phyloP scores from a whole-genome alignment of 2,329 filamentous ascomycete species.

The Teratosphaeria destructans region DNA sequence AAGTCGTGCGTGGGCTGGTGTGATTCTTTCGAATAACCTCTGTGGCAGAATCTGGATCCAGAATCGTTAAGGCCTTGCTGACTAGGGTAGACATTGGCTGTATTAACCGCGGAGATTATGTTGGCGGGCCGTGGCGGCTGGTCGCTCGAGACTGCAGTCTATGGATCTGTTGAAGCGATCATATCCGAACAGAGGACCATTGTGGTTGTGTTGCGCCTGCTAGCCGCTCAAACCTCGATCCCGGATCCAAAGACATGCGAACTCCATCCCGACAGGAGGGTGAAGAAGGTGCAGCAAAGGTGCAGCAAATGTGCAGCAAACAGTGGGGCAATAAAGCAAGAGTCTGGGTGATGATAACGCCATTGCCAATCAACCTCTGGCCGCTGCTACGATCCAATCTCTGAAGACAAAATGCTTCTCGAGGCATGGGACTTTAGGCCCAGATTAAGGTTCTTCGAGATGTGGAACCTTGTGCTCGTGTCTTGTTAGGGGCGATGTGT shows the following conservation, averaged over 20 bases:
- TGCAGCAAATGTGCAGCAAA: constrained; percentile 25
- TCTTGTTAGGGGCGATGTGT: not conserved
- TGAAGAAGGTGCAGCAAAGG: constrained; percentile 31
- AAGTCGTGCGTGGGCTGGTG: too few species aligned
- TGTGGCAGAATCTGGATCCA: too few species aligned
- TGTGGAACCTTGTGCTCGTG: constrained; percentile 12
- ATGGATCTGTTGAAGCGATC: constrained; percentile 37
- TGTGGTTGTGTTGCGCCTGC: constrained; percentile 57
- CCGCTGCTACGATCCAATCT: constrained; percentile 34
- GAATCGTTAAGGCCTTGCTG: too few species aligned
- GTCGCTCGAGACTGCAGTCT: constrained; percentile 72
- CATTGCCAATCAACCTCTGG: constrained; percentile 38
- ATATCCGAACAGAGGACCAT: constrained; percentile 3
- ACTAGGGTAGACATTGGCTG: constrained; percentile 18
- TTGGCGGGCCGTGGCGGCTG: constrained; percentile 68
- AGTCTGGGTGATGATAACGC: constrained; percentile 42
- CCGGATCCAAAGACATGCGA: constrained; percentile 52
- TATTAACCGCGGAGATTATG: constrained; percentile 88
- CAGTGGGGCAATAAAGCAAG: constrained; percentile 37
- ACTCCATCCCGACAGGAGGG: constrained; percentile 62
- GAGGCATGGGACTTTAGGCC: constrained; percentile 34
- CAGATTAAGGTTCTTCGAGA: constrained; percentile 39
- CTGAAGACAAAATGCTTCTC: constrained; percentile 36
- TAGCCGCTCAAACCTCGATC: constrained; percentile 66
- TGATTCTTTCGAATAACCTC: too few species aligned